Evolutionary conservation across 2,329 filamentous ascomycete species (phyloP), one percentile per base, ranked within the genome.

Genomic region (Claviceps sorghi): DNA sequence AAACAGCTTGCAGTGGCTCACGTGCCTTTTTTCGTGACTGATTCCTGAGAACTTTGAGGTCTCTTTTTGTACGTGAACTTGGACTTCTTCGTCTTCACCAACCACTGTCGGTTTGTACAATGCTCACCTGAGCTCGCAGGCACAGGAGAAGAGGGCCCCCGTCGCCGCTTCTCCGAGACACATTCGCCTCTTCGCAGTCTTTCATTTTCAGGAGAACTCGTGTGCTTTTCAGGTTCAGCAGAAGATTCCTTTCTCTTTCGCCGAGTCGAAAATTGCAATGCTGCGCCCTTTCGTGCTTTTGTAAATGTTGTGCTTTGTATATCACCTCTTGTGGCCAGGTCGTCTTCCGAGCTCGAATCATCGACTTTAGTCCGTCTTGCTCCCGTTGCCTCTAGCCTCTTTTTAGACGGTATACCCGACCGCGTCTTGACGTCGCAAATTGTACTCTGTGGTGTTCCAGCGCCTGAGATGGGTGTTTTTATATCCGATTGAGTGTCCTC

Each of bases 251-350:
- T 47, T 30, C 51, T 52, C 26, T 51, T 44, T 15, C 48, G 54
- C 41, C 50, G 56, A 13, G 26, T 40, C 34, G 38, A 30, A 19
- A 41, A 53, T 41, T 50, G 52, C 32, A 41, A 21, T 17, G 48
- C 56, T 5, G 38, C 48, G 38, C 50, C 17, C 26, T n/a, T 21
- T 32, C 43, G 36, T n/a, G 52, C 29, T 21, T 46, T 34, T 2
- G 44, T 26, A 44, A 72, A 73, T 13, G 34, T 53, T n/a, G 66
- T 69, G 9, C 55, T 57, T 40, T 56, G 61, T 29, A 73, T 72
- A 50, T 62, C 55, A 17, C 58, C 65, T 4, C 58, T 56, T n/a
- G 54, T 53, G 34, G 52, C 56, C 29, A 52, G 52, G 22, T 65
- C 60, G 34, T 65, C 60, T 22, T 58, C 61, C 2, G 49, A 50